Percentiles rank a stretch among this genome's conserved stretches.
Evolutionary conservation across 2,329 filamentous ascomycete species (phyloP).

Genomic region (Lasiodiplodia citricola): DNA sequence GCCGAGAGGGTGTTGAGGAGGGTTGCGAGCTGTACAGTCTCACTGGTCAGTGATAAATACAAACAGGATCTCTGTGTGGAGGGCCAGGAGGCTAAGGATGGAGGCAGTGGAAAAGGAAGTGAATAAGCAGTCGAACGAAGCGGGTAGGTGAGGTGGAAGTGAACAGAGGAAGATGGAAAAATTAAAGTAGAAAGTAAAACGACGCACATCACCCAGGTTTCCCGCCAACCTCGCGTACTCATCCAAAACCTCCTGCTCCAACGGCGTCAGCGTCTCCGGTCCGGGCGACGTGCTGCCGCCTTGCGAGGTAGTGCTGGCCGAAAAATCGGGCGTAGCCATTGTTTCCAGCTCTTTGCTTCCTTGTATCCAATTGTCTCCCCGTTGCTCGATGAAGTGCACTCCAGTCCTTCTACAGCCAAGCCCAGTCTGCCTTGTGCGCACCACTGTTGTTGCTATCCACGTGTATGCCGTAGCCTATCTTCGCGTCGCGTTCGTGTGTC

Average conservation of each 20-base stretch:
- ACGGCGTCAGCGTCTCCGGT: constrained; percentile 62
- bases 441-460: too few relatives aligned
- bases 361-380: too few relatives aligned
- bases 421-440: too few relatives aligned
- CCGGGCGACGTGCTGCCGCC: constrained; percentile 2
- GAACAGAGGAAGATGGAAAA: not conserved
- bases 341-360: not conserved
- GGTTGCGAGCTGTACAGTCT: constrained; percentile 33
- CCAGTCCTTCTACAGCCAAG: too few relatives aligned
- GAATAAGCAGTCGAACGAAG: constrained; percentile 46
- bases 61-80: too few relatives aligned
- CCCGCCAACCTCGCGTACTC: constrained; percentile 87
- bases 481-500: too few relatives aligned
- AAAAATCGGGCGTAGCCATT: constrained; percentile 19
- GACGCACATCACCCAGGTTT: constrained; percentile 84
- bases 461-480: too few relatives aligned
- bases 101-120: constrained; percentile 33
- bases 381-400: too few relatives aligned
- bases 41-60: not conserved
- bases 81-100: too few relatives aligned
- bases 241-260: constrained; percentile 93
- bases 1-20: constrained; percentile 73
- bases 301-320: constrained; percentile 17
- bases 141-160: not conserved
- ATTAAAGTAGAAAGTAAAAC: not conserved